A percentile compares a stretch with the other conserved stretches of the same genome.
Evolutionary conservation across 192 early-diverging fungal genomes (phyloP).

Genomic region (Physocladia obscura): DNA sequence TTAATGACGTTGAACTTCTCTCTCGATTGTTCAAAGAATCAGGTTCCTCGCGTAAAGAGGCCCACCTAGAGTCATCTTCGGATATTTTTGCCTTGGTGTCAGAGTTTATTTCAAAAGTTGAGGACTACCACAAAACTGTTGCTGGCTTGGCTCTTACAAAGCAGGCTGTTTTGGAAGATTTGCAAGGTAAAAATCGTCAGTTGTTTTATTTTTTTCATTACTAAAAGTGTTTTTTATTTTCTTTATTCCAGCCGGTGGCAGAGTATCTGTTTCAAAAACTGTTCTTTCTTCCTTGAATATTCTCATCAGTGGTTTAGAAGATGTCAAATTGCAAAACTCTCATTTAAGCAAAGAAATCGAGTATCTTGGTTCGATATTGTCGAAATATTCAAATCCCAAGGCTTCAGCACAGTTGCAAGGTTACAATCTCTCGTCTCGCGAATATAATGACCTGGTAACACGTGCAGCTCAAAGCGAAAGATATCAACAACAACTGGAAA

Average conservation of each 20-base stretch:
- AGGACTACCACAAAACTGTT: conserved; percentile 31
- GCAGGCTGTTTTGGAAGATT: conserved; percentile 21
- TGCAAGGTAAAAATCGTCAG: conserved; percentile 18
- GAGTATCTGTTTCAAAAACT: conserved; percentile 24
- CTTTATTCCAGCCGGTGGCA: not conserved
- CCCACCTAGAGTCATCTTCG: not conserved
- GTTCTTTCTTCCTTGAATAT: conserved; percentile 28
- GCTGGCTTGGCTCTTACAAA: conserved; percentile 19
- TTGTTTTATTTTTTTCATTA: conserved; percentile 3
- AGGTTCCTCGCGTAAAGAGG: not conserved
- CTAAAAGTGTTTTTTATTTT: not conserved
- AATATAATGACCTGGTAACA: conserved; percentile 39
- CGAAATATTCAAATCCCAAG: not conserved
- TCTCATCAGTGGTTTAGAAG: conserved; percentile 30
- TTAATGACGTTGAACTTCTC: conserved; percentile 22
- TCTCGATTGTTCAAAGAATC: conserved; percentile 16
- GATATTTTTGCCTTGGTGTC: conserved; percentile 15
- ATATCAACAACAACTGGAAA: conserved; percentile 37
- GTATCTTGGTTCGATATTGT: conserved; percentile 12
- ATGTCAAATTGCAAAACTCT: conserved; percentile 25
- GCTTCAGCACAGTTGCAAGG: not conserved
- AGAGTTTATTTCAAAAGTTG: conserved; percentile 25
- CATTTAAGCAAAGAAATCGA: conserved; percentile 20
- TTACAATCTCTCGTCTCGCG: conserved; percentile 19
- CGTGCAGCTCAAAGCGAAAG: conserved; percentile 23